These are phyloP conservation scores for Rubia balearica DNA, from an alignment of 305 asterid species.

Conservation along the genomic window DNA sequence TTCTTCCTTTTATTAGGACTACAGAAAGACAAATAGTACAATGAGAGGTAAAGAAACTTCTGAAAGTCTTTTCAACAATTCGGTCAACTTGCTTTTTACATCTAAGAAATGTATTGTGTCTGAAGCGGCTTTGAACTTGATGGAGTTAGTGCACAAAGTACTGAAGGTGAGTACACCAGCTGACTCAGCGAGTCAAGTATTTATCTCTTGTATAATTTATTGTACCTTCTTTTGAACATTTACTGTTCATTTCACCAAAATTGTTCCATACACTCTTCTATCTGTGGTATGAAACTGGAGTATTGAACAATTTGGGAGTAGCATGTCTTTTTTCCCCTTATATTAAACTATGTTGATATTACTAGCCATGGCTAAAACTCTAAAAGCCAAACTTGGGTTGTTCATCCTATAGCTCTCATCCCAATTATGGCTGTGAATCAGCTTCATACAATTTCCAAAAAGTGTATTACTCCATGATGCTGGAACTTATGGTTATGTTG, in stretches of 20 bases:
- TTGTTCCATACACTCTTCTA: not conserved
- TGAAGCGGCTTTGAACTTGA: slow-evolving; percentile 58
- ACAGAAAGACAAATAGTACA: slow-evolving; percentile 25
- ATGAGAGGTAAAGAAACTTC: slow-evolving; percentile 33
- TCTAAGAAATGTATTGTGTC: slow-evolving; percentile 80
- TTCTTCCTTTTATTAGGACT: slow-evolving; percentile 27
- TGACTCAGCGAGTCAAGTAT: slow-evolving; percentile 1
- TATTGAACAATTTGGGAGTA: not conserved
- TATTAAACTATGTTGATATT: not conserved
- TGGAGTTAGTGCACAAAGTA: slow-evolving; percentile 83
- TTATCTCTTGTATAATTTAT: not conserved
- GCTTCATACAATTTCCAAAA: not conserved
- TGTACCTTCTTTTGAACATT: not conserved
- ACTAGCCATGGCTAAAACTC: not conserved
- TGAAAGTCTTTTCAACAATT: slow-evolving; percentile 35
- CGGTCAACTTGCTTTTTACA: slow-evolving; percentile 54
- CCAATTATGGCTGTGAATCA: not conserved
- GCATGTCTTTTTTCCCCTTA: not conserved
- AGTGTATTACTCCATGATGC: not conserved
- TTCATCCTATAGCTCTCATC: not conserved
- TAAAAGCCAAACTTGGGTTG: not conserved
- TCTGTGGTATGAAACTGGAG: not conserved
- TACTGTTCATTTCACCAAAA: not conserved
- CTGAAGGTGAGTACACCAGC: slow-evolving; percentile 52
- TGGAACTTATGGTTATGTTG: not conserved